phyloP scores from a whole-genome alignment of 2,329 filamentous ascomycete genomes.

The Colletotrichum sp. region DNA sequence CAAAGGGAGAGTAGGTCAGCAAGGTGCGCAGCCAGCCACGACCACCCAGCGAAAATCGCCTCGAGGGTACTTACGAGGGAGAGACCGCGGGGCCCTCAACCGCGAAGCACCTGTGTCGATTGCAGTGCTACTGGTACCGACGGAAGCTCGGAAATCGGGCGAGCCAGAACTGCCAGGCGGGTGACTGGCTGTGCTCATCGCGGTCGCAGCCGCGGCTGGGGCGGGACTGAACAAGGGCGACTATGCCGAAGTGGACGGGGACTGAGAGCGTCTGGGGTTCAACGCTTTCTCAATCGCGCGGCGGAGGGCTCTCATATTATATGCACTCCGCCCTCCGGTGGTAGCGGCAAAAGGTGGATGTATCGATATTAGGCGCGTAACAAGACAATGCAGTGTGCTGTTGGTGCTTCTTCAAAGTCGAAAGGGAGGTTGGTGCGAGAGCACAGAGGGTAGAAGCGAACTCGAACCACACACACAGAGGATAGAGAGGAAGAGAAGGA shows the following conservation, averaged over 20 bases:
- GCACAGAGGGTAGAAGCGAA: neutral
- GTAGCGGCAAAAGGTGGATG: neutral
- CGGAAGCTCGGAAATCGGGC: constrained; percentile 18
- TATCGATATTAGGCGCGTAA: constrained; percentile 5
- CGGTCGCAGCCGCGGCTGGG: constrained; percentile 7
- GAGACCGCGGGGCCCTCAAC: constrained; percentile 22
- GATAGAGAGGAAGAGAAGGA: neutral
- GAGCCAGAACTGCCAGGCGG: constrained; percentile 22
- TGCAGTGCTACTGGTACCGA: constrained; percentile 21
- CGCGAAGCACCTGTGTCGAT: constrained; percentile 18
- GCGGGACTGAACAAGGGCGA: neutral
- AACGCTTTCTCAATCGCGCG: constrained; percentile 13
- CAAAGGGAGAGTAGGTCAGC: constrained; percentile 17
- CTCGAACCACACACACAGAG: neutral
- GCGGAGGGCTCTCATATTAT: constrained; percentile 19
- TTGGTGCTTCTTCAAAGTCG: neutral
- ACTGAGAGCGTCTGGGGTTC: constrained; percentile 8
- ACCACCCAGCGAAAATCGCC: neutral
- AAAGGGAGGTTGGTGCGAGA: neutral
- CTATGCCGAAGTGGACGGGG: neutral
- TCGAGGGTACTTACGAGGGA: constrained; percentile 31
- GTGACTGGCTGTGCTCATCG: constrained; percentile 20
- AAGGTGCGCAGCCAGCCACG: neutral
- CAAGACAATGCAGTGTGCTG: neutral
- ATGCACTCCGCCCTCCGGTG: constrained; percentile 7